A percentile compares a stretch with the other conserved stretches of the same genome.
Evolutionary conservation across 371 early-diverging fungal species (phyloP).

Genomic region (Apophysomyces variabilis): DNA sequence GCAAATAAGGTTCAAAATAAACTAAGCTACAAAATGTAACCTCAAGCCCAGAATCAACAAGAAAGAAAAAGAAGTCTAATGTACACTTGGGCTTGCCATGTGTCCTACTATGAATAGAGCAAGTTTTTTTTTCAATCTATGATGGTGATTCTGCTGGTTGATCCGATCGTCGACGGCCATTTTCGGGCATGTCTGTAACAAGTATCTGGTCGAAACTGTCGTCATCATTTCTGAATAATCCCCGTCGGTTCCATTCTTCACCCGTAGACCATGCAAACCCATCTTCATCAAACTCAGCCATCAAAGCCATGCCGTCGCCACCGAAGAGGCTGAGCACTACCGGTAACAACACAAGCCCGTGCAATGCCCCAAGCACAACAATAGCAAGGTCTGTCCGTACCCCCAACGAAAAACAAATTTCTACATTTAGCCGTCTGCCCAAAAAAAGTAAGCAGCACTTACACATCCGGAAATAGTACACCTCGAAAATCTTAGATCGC

Average conservation of each 20-base stretch:
- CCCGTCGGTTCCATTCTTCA: slow-evolving; percentile 26
- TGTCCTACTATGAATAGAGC: no score
- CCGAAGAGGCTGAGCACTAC: slow-evolving; percentile 66
- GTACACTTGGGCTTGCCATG: no score
- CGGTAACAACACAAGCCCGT: slow-evolving; percentile 74
- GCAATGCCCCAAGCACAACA: slow-evolving; percentile 70
- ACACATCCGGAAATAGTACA: slow-evolving; percentile 83
- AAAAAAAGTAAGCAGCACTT: slow-evolving; percentile 23
- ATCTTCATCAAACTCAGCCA: slow-evolving; percentile 56
- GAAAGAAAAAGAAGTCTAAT: no score
- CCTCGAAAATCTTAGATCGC: slow-evolving; percentile 75
- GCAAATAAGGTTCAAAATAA: no score
- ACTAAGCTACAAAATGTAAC: no score
- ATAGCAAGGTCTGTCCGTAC: slow-evolving; percentile 58
- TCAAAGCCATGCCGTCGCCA: slow-evolving; percentile 53
- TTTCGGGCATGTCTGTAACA: slow-evolving; percentile 43
- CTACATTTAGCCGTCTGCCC: background rate
- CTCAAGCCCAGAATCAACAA: no score
- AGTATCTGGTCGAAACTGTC: slow-evolving; percentile 48
- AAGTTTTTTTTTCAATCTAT: no score
- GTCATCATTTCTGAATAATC: slow-evolving; percentile 42
- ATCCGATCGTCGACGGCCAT: slow-evolving; percentile 7
- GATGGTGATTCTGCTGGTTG: background rate
- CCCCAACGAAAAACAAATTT: background rate
- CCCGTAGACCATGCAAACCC: slow-evolving; percentile 50